Conservation (phyloP, 306 rosid genomes). For the Prunus armeniaca region DNA sequence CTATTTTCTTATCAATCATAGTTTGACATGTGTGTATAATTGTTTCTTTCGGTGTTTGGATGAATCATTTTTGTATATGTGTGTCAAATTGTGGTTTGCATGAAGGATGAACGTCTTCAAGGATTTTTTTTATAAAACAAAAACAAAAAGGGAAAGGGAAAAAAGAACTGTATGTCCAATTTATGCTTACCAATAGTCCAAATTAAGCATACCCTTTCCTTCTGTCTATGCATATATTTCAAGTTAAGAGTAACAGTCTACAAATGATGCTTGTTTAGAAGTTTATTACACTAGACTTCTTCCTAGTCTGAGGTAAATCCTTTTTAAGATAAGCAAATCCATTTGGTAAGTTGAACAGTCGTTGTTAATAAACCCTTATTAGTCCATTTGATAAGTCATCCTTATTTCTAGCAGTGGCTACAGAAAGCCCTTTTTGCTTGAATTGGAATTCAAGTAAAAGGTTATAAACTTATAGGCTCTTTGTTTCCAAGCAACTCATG, state of each 20-base stretch:
- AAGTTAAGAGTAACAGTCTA: not conserved
- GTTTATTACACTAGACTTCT: not conserved
- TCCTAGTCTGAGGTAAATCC: not conserved
- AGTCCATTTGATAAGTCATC: conserved; percentile 23
- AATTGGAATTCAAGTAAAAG: conserved; percentile 65
- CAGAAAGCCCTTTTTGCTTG: conserved; percentile 43
- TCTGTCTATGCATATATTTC: not conserved
- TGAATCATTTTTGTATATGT: too few relatives aligned
- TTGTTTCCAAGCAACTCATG: conserved; percentile 46
- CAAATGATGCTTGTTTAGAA: not conserved
- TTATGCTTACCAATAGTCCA: not conserved
- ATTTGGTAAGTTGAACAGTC: conserved; percentile 24
- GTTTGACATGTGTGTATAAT: too few relatives aligned
- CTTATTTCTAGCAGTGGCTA: conserved; percentile 7
- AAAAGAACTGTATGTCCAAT: not conserved
- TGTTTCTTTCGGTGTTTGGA: too few relatives aligned
- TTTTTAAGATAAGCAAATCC: conserved; percentile 16
- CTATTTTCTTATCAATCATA: too few relatives aligned
- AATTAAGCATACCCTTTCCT: not conserved
- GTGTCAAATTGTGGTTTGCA: too few relatives aligned
- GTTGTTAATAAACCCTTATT: conserved; percentile 8
- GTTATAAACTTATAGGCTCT: conserved; percentile 31
- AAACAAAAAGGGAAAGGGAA: not conserved
- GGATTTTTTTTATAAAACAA: not conserved
- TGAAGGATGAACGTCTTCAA: too few relatives aligned